Evolutionary conservation across 768 basidiomycete genomes (phyloP), one percentile per base, ranked within the genome.

Genomic region (Suillus cothurnatus): DNA sequence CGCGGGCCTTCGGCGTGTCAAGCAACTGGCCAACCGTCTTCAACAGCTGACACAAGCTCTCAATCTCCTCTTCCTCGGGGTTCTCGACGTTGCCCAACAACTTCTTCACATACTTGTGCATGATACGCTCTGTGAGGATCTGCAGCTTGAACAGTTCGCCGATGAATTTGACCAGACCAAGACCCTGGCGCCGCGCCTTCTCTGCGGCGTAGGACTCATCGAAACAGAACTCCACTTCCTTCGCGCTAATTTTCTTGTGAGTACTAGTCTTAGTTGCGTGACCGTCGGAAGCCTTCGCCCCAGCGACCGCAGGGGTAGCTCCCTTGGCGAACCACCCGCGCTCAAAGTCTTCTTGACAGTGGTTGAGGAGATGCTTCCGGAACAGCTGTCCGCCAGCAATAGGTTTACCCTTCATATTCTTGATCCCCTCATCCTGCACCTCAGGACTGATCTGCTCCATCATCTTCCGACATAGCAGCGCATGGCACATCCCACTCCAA

Each of bases 401-500:
- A 23, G 92, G 92, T 73, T 91, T 90, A 73, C 93, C 94, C 67
- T 95, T 93, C 15, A 80, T 55, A 69, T 88, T 88, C 80, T 84
- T 88, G 79, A 97, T 92, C 14, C 90, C 88, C 66, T 94, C 93
- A 73, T 98, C 95, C 70, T 90, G 90, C 5, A 98, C 93, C 66
- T 91, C 88, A 38, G 89, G 82, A 64, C 90, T 93, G 75, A 99
- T 92, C 74, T 87, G 88, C 78, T 95, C 94, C 92, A 96, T 93
- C 88, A n/a, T n/a, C n/a, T n/a, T n/a, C n/a, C n/a, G n/a, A n/a
- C n/a, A n/a, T n/a, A n/a, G n/a, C n/a, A n/a, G 97, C 91, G 97
- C 97, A 76, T 99, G n/a, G n/a, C n/a, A 98, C 94, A 98, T 97
- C 81, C 93, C 91, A 3, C 94, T 96, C 92, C 94, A 96, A 32